Conservation (phyloP, 2,329 filamentous ascomycete species). For the Hymenoscyphus fraxineus region DNA sequence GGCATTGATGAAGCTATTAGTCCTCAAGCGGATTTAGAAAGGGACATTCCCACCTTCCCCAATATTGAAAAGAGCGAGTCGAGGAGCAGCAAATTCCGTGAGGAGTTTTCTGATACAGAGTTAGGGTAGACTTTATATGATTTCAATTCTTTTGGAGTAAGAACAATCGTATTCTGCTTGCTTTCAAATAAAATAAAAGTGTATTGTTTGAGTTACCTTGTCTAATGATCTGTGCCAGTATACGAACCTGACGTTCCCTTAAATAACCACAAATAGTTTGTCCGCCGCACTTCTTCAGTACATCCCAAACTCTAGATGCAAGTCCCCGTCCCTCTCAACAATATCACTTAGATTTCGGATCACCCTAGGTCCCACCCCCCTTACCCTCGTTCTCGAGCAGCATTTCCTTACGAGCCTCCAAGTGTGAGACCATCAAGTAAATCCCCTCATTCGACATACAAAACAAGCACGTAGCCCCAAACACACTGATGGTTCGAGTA, state of each 20-base stretch:
- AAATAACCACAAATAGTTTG: no score
- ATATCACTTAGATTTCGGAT: neutral
- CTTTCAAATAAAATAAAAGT: neutral
- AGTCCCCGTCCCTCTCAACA: neutral
- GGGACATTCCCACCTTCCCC: neutral
- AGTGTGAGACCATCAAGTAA: neutral
- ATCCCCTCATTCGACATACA: neutral
- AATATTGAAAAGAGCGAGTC: neutral
- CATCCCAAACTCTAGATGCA: neutral
- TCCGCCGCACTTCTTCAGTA: neutral
- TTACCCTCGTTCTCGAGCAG: neutral
- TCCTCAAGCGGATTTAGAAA: neutral
- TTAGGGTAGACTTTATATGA: neutral
- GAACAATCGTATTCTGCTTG: no score
- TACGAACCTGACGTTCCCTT: neutral
- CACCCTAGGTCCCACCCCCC: no score
- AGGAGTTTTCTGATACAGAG: slow-evolving; percentile 1
- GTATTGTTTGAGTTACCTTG: neutral
- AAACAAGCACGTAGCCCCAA: neutral
- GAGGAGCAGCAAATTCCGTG: neutral
- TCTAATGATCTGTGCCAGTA: neutral
- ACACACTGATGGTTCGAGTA: neutral
- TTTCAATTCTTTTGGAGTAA: no score
- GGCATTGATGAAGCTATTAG: neutral
- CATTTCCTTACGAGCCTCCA: neutral